A percentile compares a stretch with the other conserved stretches of the same genome.
Conservation (phyloP, 305 asterid species). For the Petunia hybrid region DNA sequence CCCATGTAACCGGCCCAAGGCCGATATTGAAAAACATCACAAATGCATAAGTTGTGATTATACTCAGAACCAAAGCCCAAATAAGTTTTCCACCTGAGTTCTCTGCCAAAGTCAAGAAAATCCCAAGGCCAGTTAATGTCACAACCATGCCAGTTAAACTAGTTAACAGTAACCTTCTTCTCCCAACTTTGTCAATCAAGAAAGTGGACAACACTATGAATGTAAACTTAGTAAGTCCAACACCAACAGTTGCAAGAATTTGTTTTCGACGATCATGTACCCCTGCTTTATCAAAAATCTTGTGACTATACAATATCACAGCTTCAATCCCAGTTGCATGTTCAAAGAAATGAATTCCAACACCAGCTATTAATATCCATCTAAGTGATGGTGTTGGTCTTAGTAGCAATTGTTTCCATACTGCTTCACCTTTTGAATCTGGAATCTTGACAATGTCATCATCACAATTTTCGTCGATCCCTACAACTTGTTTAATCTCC, state of each 20-base stretch:
- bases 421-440: constrained; percentile 38
- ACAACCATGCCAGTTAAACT: constrained; percentile 69
- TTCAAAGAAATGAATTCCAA: constrained; percentile 80
- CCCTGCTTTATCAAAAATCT: constrained; percentile 72
- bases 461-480: constrained; percentile 51
- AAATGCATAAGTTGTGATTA: constrained; percentile 50
- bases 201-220: constrained; percentile 63
- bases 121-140: constrained; percentile 57
- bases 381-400: constrained; percentile 66
- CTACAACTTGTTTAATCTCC: constrained; percentile 58
- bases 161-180: constrained; percentile 57
- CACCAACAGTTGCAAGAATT: constrained; percentile 64
- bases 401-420: constrained; percentile 60
- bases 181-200: constrained; percentile 64
- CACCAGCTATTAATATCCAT: constrained; percentile 71
- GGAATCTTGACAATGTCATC: constrained; percentile 49
- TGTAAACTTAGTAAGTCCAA: constrained; percentile 63
- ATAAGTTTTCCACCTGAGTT: constrained; percentile 42
- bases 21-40: constrained; percentile 73
- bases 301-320: constrained; percentile 69
- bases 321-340: constrained; percentile 84
- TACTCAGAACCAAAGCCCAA: constrained; percentile 65
- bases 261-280: constrained; percentile 47
- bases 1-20: constrained; percentile 84
- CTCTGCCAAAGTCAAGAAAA: constrained; percentile 60